These are phyloP conservation scores for Starmerella sp. DNA, from an alignment of 805 yeast species.

Conservation along the genomic window DNA sequence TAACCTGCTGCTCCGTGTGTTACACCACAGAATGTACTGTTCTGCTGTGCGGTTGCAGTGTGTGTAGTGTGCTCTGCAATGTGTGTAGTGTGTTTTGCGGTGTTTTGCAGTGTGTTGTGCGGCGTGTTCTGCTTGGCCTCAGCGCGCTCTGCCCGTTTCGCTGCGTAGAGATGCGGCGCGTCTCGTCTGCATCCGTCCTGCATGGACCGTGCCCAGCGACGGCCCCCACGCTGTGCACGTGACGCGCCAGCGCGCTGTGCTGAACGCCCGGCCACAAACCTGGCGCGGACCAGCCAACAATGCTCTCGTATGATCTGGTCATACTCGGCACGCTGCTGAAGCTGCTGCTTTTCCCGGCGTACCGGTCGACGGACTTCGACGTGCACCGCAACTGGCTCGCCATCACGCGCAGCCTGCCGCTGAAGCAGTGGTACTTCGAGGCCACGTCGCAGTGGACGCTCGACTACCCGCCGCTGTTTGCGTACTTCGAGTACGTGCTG, in stretches of 20 bases:
- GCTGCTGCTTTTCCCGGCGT: constrained; percentile 58
- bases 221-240: not conserved
- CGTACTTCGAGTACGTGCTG: constrained; percentile 80
- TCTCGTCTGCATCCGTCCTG: not conserved
- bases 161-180: not conserved
- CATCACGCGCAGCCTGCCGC: constrained; percentile 64
- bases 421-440: constrained; percentile 74
- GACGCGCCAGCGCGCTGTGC: not conserved
- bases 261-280: not conserved
- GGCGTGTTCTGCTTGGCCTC: too few species aligned
- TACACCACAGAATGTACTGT: too few species aligned
- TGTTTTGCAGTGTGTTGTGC: too few species aligned
- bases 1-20: too few species aligned
- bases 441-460: constrained; percentile 81
- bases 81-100: too few species aligned
- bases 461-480: constrained; percentile 96
- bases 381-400: constrained; percentile 98
- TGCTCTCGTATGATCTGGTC: constrained; percentile 8
- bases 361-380: constrained; percentile 92
- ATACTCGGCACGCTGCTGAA: constrained; percentile 18
- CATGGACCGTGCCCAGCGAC: not conserved
- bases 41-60: too few species aligned
- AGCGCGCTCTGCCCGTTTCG: too few species aligned
- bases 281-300: not conserved
- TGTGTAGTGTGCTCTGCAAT: too few species aligned